Base-by-base conservation (phyloP, 2,329 filamentous ascomycete genomes). In the Calonectria hongkongensis region DNA sequence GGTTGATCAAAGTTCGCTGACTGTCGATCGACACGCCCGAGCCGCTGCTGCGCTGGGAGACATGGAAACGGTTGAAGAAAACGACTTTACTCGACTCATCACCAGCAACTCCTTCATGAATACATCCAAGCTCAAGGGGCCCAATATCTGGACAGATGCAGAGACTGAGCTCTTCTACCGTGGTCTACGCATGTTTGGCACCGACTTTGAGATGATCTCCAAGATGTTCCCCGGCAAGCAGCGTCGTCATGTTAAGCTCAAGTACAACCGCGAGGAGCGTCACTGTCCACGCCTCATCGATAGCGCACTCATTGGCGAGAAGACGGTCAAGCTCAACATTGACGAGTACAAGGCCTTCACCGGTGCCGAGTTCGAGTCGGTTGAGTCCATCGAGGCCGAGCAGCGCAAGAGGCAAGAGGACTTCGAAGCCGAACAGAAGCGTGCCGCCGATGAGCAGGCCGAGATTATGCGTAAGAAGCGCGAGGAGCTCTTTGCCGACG, bases 211-310 rank as follows among this genome's bases (percentile, higher is more conserved):
- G 81, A 94, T 94, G 84, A 95, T 97, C 78, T 89, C 90, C 72
- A 90, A 91, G 78, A 92, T 95, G 89, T 96, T 97, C 79, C 90
- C 92, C 1, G 89, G 90, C 74, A 92, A 93, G 79, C 93, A 90
- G 72, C 89, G 95, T 21, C 90, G 92, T 39, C 91, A 94, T 82
- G 89, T 97, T 84, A 96, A 96, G 85, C 89, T 93, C 75, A 97
- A 97, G 82, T 97, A 95, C 85, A 94, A 93, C 79, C 92, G 93
- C 73, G 95, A 97, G 84, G 94, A 97, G 84, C 88, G 91, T 41
- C 86, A 90, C 66, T 89, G 93, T 74, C 92, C 93, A 0, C 84
- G 86, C 3, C 89, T 90, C 74, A 88, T 97, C 76, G 91, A 91
- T 73, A 87, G 88, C 43, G 91, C 91, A 6, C 86, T 97, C 69